Conservation (phyloP, 2,329 filamentous ascomycete species). For the Penicillium verrucosum region DNA sequence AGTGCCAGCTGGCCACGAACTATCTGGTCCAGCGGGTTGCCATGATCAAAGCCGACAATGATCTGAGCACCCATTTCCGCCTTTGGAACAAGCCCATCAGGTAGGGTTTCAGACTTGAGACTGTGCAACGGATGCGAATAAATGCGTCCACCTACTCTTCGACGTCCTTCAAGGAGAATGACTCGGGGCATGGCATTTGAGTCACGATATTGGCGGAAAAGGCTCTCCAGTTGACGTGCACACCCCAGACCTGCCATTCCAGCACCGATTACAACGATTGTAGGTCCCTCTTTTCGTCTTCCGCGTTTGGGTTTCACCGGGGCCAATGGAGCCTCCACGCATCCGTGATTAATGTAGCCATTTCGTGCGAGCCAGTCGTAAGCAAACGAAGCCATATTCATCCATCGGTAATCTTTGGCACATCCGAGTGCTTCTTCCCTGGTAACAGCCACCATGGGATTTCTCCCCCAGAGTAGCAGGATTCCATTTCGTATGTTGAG, state of each 20-base stretch:
- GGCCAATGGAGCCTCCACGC: conserved; percentile 65
- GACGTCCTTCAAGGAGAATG: conserved; percentile 79
- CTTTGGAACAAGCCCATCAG: conserved; percentile 63
- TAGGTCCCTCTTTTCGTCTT: conserved; percentile 58
- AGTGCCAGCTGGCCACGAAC: conserved; percentile 86
- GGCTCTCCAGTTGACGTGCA: conserved; percentile 82
- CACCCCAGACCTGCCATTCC: conserved; percentile 93
- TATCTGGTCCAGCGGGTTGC: conserved; percentile 88
- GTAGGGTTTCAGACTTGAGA: conserved; percentile 53
- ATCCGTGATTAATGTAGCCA: conserved; percentile 96
- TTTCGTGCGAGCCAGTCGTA: conserved; percentile 88
- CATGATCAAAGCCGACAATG: conserved; percentile 92
- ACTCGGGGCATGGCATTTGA: conserved; percentile 66
- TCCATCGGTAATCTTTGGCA: conserved; percentile 82
- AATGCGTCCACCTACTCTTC: conserved; percentile 83
- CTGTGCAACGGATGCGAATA: conserved; percentile 74
- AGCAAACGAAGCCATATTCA: conserved; percentile 80
- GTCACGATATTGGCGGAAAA: conserved; percentile 76
- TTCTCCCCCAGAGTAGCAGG: conserved; percentile 81
- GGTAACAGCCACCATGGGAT: conserved; percentile 77
- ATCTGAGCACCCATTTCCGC: conserved; percentile 98
- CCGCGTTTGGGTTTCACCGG: conserved; percentile 39
- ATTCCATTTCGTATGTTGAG: conserved; percentile 96
- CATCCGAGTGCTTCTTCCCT: conserved; percentile 86
- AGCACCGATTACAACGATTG: conserved; percentile 82